Conservation (phyloP, 2,329 filamentous ascomycete species). For the Ophiostoma montium region DNA sequence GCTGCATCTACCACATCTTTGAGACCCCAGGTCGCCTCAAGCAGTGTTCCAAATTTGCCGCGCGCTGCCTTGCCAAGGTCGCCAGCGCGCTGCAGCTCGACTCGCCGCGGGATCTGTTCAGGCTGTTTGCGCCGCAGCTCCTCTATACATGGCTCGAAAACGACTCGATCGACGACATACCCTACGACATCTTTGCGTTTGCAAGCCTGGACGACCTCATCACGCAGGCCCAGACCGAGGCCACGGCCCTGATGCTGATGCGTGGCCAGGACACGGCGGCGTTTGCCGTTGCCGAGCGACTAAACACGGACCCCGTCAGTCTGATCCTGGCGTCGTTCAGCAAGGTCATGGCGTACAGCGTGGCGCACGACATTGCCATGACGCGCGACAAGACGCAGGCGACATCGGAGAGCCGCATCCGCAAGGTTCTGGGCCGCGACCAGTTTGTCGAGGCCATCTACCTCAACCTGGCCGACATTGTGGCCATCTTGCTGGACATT, state of each 20-base stretch:
- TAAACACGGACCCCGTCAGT: constrained; percentile 39
- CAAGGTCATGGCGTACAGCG: constrained; percentile 68
- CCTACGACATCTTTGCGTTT: constrained; percentile 78
- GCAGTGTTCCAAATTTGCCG: constrained; percentile 53
- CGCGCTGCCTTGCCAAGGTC: constrained; percentile 53
- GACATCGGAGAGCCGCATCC: constrained; percentile 52
- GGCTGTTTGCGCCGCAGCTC: constrained; percentile 74
- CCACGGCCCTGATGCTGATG: constrained; percentile 71
- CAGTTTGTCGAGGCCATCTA: constrained; percentile 49
- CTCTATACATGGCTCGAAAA: constrained; percentile 78
- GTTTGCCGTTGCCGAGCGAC: constrained; percentile 40
- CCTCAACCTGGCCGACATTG: constrained; percentile 59
- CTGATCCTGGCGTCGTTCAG: constrained; percentile 58
- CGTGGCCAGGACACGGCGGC: constrained; percentile 54
- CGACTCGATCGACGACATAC: constrained; percentile 55
- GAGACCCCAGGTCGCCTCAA: constrained; percentile 68
- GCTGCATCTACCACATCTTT: constrained; percentile 87
- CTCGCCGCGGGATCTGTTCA: constrained; percentile 58
- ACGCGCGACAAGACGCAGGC: constrained; percentile 25
- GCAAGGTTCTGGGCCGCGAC: constrained; percentile 54
- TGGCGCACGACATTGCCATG: constrained; percentile 56
- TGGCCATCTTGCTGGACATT: constrained; percentile 61
- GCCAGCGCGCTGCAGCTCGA: constrained; percentile 49
- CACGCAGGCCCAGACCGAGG: constrained; percentile 57
- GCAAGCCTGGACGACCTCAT: constrained; percentile 53